Evolutionary conservation across 2,329 filamentous ascomycete species (phyloP), one percentile per base, ranked within the genome.

Genomic region (Arthrocladium fulminans): DNA sequence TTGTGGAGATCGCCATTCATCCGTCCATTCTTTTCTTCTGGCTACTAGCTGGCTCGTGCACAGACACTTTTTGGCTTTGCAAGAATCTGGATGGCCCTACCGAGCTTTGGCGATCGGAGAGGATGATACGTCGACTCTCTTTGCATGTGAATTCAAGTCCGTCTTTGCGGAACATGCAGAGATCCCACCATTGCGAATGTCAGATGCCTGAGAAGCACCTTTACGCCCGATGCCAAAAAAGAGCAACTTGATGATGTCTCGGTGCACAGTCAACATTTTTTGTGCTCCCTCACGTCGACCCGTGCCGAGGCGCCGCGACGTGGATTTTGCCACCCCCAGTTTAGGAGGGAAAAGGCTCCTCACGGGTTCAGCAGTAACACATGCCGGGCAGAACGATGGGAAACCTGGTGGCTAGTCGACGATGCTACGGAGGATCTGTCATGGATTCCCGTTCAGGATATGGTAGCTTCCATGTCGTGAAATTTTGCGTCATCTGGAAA

Each of bases 251-350:
- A 20, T n/a, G 13, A 12, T 32, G 42, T 45, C 42, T 45, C 42
- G 37, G 22, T 10, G 19, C 29, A 45, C 42, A 37, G 37, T 35
- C 42, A 45, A 15, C 27, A 34, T 45, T 32, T 35, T 45, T 37
- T 45, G 39, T 27, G 27, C 17, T 39, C 19, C 39, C 39, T 47
- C 44, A 47, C 32, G n/a, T 47, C 32, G 34, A 47, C 44, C 41
- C 30, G 34, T n/a, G 44, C 44, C 44, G 44, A 47, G 44, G 39
- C 32, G n/a, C n/a, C n/a, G n/a, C n/a, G n/a, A n/a, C 32, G 22
- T 17, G n/a, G 44, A 27, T 47, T 27, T 47, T 39, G 44, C 44
- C 32, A 47, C 41, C n/a, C 24, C 23, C 34, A n/a, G 25, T 29
- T 23, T 30, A 30, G 19, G 27, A 19, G 20, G n/a, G 17, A 3